A percentile compares a stretch with the other conserved stretches of the same genome.
Evolutionary conservation across 106 monocot genomes (phyloP).

Genomic region (Phalaenopsis aphrodite): DNA sequence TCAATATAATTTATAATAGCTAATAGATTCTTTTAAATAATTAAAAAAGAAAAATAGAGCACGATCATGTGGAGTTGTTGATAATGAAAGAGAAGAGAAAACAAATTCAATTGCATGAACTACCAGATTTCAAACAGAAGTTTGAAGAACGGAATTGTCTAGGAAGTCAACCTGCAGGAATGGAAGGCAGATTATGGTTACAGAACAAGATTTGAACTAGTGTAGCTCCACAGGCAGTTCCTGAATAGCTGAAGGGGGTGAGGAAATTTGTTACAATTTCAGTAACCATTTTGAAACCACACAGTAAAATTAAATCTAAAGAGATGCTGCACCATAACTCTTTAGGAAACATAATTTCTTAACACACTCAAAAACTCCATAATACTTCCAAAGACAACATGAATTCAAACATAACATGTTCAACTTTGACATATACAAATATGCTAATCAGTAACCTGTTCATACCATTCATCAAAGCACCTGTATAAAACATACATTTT

Average conservation of each 20-base stretch:
- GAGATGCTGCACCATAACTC: neutral
- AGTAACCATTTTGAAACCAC: neutral
- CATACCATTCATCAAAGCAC: too few relatives aligned
- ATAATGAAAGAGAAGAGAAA: neutral
- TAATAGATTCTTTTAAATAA: neutral
- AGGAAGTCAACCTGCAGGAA: conserved; percentile 2
- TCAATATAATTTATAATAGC: neutral
- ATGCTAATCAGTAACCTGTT: neutral
- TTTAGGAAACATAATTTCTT: neutral
- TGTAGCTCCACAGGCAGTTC: neutral
- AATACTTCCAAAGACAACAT: neutral
- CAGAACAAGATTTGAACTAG: neutral
- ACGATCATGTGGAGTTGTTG: neutral
- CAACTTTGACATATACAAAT: neutral
- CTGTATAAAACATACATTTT: too few relatives aligned
- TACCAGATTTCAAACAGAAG: neutral
- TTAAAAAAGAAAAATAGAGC: neutral
- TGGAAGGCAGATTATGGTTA: neutral
- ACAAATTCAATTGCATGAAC: conserved; percentile 3
- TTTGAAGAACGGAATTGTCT: neutral
- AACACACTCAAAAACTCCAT: neutral
- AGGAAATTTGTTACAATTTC: neutral
- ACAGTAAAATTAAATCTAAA: neutral
- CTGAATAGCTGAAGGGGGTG: neutral
- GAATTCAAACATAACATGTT: neutral